Base-by-base conservation (phyloP, 768 basidiomycete species). In the Lactifluus rugatus region DNA sequence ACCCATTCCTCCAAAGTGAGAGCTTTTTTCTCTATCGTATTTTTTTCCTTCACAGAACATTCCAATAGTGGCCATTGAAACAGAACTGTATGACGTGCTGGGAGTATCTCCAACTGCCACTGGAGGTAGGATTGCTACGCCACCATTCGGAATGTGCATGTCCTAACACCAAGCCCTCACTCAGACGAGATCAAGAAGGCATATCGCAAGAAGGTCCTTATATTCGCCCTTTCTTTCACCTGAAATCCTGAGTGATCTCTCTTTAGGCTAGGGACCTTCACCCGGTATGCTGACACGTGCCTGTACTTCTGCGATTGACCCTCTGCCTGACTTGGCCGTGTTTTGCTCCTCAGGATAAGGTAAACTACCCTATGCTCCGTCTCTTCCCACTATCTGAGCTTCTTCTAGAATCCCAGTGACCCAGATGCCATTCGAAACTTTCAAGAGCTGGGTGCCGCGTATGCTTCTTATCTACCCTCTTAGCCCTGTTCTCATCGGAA, bases 131-230 rank as follows among this genome's bases (percentile, higher is more conserved):
- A 64, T 16, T 57, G 57, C 46, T 50, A 23, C 34, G 44, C 19
- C 41, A n/a, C 21, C n/a, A 47, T 47, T 58, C 19, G 8, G 32
- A 60, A 57, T 37, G 47, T 32, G 25, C 39, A n/a, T 26, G 48
- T 48, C 28, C 57, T 70, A 57, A 71, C 48, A 49, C 46, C 10
- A 25, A 44, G 46, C 53, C 13, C 7, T 60, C 56, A 17, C 49
- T 37, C 62, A 87, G 89, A 77, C 63, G 91, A 97, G 62, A 91
- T 97, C 66, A 94, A 93, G 73, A 90, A 89, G 68, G 93, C 93
- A 16, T 97, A 97, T 69, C 85, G 87, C 69, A 88, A 82, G 75
- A 94, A 93, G 83, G 92, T 90, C 54, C 52, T 74, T 65, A 66
- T 69, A 34, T 32, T 56, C 36, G 54, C 52, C 62, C 56, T 51